Evolutionary conservation across 768 basidiomycete species (phyloP).

Genomic region (Lyophyllum shimeji): DNA sequence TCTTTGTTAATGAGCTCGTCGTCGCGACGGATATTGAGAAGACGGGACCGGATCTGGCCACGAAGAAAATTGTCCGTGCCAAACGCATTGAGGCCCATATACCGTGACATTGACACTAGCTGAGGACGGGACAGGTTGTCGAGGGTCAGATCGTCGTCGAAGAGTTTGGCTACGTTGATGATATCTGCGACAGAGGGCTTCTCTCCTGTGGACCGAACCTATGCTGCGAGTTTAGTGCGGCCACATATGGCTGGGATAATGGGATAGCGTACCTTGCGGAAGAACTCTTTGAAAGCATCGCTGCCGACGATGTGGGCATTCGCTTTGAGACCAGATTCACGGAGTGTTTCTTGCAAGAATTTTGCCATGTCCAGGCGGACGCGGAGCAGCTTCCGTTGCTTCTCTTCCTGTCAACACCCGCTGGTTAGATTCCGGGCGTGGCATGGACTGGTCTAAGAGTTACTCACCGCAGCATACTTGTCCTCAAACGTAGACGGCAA

Average conservation of each 20-base stretch:
- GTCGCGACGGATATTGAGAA: slow-evolving; percentile 83
- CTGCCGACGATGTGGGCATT: slow-evolving; percentile 91
- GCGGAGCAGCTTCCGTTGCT: slow-evolving; percentile 91
- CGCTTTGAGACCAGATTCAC: slow-evolving; percentile 91
- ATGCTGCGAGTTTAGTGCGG: neutral
- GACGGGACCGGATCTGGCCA: slow-evolving; percentile 81
- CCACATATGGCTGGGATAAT: neutral
- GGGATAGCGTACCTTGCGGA: slow-evolving; percentile 75
- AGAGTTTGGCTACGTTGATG: slow-evolving; percentile 92
- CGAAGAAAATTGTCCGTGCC: slow-evolving; percentile 98
- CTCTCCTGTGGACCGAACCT: slow-evolving; percentile 95
- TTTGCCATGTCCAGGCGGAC: slow-evolving; percentile 99
- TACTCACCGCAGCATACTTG: slow-evolving; percentile 82
- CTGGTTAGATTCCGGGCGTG: neutral
- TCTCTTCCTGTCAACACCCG: slow-evolving; percentile 74
- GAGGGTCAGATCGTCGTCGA: slow-evolving; percentile 96
- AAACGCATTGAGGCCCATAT: slow-evolving; percentile 98
- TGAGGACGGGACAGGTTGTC: slow-evolving; percentile 99
- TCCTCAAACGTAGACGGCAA: slow-evolving; percentile 98
- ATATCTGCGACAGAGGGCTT: slow-evolving; percentile 86
- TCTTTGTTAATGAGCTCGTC: slow-evolving; percentile 91
- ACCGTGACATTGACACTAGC: slow-evolving; percentile 94
- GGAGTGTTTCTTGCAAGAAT: slow-evolving; percentile 95
- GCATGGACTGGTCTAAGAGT: neutral
- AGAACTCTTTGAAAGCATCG: slow-evolving; percentile 98